Evolutionary conservation across 441 rosid genomes (phyloP), one percentile per base, ranked within the genome.

Genomic region (California macrophylla): DNA sequence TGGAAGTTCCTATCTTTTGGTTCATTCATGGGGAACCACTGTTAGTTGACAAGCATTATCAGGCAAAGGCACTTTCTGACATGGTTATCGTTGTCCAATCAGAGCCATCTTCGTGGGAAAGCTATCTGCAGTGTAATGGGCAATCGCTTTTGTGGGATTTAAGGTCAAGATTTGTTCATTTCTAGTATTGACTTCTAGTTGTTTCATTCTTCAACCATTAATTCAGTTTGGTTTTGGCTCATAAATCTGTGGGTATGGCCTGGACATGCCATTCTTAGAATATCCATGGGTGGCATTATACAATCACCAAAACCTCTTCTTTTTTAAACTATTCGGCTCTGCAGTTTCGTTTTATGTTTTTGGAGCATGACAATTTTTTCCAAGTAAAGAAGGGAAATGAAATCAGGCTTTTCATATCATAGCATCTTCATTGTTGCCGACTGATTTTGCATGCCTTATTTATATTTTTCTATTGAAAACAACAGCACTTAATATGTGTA

Each of bases 1-100:
- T 95, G 78, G 99, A 95, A 84, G 85, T 95, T 80, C 99, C 99
- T 28, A 85, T 92, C 73, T 92, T 95, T 79, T 95, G 99, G 99
- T 92, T 92, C 85, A 86, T 95, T 78, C 83, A 81, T 80, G 87
- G 85, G 1, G 98, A 95, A 69, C 89, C 98, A 18, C 81, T 95
- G 66, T 73, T 95, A 75, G 86, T 95, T 74, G 99, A 95, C 85
- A 92, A 86, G 82, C 95, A 92, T 78, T 89, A 95, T 81, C 98
- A 87, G 80, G 92, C 99, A 71, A 95, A 87, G 75, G 95, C 99
- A 18, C 97, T 95, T 73, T 87, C 93, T 28, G 89, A 95, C 79
- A 95, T 95, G 98, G 88, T 92, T 50, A 77, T 95, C 66, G 96
- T 95, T 69, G 92, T 88, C 75, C 99, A 95, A 80, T 95, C 99